Conservation (phyloP, 495 filamentous ascomycete genomes). For the Neurospora sp. region DNA sequence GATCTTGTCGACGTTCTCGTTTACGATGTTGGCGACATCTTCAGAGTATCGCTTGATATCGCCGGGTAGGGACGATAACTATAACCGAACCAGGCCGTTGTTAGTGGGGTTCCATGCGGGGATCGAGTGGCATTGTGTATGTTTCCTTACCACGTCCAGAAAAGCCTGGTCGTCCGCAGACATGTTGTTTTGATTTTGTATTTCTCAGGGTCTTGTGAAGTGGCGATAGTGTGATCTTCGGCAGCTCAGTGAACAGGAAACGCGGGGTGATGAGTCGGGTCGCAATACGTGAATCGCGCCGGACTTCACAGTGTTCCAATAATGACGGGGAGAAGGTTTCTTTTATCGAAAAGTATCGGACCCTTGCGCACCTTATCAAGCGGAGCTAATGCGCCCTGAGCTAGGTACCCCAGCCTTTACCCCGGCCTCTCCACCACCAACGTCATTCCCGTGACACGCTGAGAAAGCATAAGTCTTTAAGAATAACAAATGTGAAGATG, state of each 20-base stretch:
- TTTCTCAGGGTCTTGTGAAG: not conserved
- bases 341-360: not conserved
- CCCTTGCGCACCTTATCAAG: not conserved
- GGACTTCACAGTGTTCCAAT: not conserved
- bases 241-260: not conserved
- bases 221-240: not conserved
- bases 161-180: slow-evolving; percentile 55
- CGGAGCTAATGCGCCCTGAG: not conserved
- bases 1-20: slow-evolving; percentile 62
- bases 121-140: not conserved
- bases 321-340: not conserved
- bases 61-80: slow-evolving; percentile 65
- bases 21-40: slow-evolving; percentile 64
- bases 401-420: not conserved
- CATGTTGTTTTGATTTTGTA: slow-evolving; percentile 27
- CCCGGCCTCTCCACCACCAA: not conserved
- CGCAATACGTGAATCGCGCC: not conserved
- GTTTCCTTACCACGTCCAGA: slow-evolving; percentile 44
- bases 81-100: not conserved
- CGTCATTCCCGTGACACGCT: not conserved
- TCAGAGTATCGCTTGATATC: slow-evolving; percentile 56
- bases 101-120: slow-evolving; percentile 1
- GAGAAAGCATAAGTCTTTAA: not conserved
- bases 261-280: not conserved
- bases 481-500: not conserved